Conservation (phyloP, 768 basidiomycete species). For the Pulveroboletus frians region DNA sequence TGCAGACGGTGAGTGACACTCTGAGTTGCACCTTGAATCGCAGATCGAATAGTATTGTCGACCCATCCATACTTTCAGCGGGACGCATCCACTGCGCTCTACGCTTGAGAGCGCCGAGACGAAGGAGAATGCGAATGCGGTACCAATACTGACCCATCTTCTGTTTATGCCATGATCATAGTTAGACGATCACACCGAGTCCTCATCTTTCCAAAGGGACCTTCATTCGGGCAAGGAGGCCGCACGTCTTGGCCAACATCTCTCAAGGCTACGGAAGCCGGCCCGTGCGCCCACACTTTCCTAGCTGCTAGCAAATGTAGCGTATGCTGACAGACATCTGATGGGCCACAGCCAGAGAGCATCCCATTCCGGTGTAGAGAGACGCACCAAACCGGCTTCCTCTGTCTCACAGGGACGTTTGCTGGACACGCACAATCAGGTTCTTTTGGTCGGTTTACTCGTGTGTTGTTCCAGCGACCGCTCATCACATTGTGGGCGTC, state of each 20-base stretch:
- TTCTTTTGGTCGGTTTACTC: not conserved
- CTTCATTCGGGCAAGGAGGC: conserved; percentile 8
- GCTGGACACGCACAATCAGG: not conserved
- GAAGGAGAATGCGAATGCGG: conserved; percentile 3
- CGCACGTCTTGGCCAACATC: not conserved
- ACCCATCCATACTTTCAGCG: conserved; percentile 4
- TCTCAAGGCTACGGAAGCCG: not conserved
- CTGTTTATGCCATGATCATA: conserved; percentile 5
- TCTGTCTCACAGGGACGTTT: conserved; percentile 11
- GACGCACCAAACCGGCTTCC: conserved; percentile 2
- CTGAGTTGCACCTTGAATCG: not conserved
- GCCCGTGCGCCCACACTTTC: conserved; percentile 1
- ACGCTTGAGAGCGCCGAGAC: conserved; percentile 3
- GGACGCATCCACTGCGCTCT: conserved; percentile 10
- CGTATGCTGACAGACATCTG: conserved; percentile 1
- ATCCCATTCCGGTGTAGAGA: conserved; percentile 6
- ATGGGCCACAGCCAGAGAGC: conserved; percentile 4
- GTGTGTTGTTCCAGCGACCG: not conserved
- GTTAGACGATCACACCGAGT: not conserved
- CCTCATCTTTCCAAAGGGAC: not conserved
- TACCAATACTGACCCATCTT: conserved; percentile 2
- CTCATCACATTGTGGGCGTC: conserved; percentile 5
- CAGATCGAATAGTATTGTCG: not conserved
- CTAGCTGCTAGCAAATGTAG: conserved; percentile 9
- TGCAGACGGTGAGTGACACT: conserved; percentile 2